phyloP scores from a whole-genome alignment of 176 grass and related monocot species.

The Themeda triandra region DNA sequence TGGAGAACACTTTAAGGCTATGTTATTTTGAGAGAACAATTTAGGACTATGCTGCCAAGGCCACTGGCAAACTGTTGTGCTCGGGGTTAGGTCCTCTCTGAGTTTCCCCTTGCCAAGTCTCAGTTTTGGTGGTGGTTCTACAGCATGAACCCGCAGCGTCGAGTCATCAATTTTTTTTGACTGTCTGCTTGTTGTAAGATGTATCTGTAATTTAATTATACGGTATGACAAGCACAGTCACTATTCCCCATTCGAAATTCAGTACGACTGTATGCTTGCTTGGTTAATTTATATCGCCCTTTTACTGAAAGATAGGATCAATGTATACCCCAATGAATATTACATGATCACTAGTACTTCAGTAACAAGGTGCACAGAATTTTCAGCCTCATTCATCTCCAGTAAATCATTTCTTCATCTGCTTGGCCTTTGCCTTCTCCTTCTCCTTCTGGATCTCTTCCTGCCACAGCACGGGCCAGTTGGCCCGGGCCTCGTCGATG shows the following conservation, averaged over 20 bases:
- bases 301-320: not conserved
- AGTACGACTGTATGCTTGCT: not conserved
- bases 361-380: not conserved
- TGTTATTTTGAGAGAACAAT: not conserved
- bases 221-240: not conserved
- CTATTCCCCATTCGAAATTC: not conserved
- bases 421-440: slow-evolving; percentile 3
- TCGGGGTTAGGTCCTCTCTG: slow-evolving; percentile 8
- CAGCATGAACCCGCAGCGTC: not conserved
- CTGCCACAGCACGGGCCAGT: slow-evolving; percentile 88
- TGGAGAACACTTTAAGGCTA: not conserved
- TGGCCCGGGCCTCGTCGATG: slow-evolving; percentile 57
- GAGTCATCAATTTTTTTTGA: not conserved
- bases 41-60: not conserved
- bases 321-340: not conserved
- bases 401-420: slow-evolving; percentile 11
- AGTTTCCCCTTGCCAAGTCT: not conserved
- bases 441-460: slow-evolving; percentile 50
- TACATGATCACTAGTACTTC: not conserved
- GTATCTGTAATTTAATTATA: slow-evolving; percentile 6
- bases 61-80: not conserved
- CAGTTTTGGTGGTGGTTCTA: slow-evolving; percentile 4
- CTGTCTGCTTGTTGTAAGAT: slow-evolving; percentile 1
- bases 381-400: not conserved
- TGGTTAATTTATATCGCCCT: not conserved